Percentiles rank a stretch among this genome's conserved stretches.
These are phyloP conservation scores for Acanthamoeba polyphaga DNA, from an alignment of 208 protist genomes.

Conservation along the genomic window DNA sequence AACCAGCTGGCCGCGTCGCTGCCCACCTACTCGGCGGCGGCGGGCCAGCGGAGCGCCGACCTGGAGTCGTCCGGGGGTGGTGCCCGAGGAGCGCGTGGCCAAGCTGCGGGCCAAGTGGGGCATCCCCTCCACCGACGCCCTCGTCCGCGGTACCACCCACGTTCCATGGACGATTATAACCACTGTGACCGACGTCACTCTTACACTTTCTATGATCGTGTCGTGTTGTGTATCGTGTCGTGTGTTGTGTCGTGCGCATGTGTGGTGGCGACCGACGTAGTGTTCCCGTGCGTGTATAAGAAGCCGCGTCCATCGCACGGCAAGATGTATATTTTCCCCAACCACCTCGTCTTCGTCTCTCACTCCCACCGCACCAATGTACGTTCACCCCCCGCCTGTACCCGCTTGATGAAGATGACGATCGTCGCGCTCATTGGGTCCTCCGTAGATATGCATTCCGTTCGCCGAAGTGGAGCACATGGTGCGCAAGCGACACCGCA, in stretches of 20 bases:
- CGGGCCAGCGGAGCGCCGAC: neutral
- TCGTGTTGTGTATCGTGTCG: too few relatives aligned
- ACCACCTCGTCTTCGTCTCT: constrained; percentile 45
- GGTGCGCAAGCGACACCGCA: constrained; percentile 28
- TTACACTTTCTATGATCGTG: neutral
- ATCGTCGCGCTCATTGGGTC: neutral
- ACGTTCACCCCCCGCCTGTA: neutral
- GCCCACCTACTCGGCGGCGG: too few relatives aligned
- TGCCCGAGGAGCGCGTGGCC: constrained; percentile 15
- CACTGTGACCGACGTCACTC: neutral
- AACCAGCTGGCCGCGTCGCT: too few relatives aligned
- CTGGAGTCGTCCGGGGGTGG: neutral
- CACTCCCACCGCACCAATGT: constrained; percentile 58
- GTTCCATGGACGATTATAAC: neutral
- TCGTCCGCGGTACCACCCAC: constrained; percentile 32
- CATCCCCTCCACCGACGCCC: constrained; percentile 11
- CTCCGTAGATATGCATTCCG: constrained; percentile 43
- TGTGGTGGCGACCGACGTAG: neutral
- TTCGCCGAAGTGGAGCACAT: constrained; percentile 27
- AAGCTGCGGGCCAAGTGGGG: constrained; percentile 4
- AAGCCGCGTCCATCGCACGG: constrained; percentile 68
- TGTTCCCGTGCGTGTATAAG: constrained; percentile 60
- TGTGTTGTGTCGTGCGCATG: too few relatives aligned
- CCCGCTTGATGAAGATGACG: neutral
- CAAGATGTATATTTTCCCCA: constrained; percentile 70